Conservation (phyloP, 768 basidiomycete genomes). For the Termitomyces sp. region DNA sequence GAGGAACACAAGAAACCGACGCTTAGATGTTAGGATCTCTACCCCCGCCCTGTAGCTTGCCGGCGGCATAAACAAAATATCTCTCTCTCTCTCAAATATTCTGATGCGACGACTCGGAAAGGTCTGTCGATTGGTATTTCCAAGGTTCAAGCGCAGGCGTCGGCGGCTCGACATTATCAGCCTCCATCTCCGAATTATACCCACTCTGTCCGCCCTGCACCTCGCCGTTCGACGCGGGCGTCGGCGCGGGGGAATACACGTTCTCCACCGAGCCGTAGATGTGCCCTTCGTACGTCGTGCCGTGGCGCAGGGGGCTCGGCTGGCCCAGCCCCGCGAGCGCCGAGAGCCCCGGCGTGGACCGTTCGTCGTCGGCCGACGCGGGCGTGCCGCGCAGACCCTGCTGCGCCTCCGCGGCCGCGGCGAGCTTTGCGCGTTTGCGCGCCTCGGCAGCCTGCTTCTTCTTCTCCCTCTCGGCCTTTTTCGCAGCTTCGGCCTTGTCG, state of each 20-base stretch:
- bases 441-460: constrained; percentile 50
- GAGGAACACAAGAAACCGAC: no score
- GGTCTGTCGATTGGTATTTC: not conserved
- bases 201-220: constrained; percentile 46
- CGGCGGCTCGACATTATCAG: constrained; percentile 16
- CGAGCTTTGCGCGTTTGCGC: constrained; percentile 43
- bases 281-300: constrained; percentile 29
- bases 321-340: constrained; percentile 14
- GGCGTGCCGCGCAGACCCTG: constrained; percentile 14
- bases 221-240: constrained; percentile 45
- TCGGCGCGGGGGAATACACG: constrained; percentile 43
- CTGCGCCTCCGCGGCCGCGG: constrained; percentile 19
- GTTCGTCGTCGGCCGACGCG: constrained; percentile 17
- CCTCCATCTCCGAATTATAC: constrained; percentile 46
- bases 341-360: constrained; percentile 9
- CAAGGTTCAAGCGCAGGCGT: not conserved
- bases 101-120: not conserved
- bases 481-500: constrained; percentile 43
- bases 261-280: constrained; percentile 25
- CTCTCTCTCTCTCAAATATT: no score
- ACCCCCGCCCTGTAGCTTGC: no score
- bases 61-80: no score
- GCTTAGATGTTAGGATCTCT: no score
- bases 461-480: constrained; percentile 40
- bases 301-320: constrained; percentile 40